Evolutionary conservation across 371 early-diverging fungal genomes (phyloP), one percentile per base, ranked within the genome.

Genomic region (Mortierella sp.): DNA sequence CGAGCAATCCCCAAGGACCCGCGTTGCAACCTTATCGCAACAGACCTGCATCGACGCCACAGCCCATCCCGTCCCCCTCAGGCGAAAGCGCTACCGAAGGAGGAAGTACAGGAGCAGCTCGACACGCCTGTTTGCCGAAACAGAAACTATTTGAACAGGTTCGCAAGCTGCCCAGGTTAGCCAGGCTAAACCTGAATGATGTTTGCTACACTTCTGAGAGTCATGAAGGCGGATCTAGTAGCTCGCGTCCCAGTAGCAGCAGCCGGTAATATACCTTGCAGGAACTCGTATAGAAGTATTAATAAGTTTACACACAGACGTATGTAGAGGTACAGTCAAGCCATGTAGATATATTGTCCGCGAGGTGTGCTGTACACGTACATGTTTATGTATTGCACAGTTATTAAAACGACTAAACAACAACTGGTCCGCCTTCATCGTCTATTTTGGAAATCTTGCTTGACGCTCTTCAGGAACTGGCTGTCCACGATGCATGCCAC

Each of bases 401-500:
- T 24, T n/a, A n/a, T n/a, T n/a, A n/a, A n/a, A n/a, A n/a, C n/a
- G n/a, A n/a, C n/a, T n/a, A n/a, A n/a, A n/a, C n/a, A n/a, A n/a
- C n/a, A n/a, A n/a, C n/a, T n/a, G n/a, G n/a, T 26, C 26, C 2
- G 1, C 26, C 26, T 27, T 14, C 27, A 26, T 15, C 26, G 21
- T 26, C 15, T 19, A 12, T 30, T 15, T 2, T 31, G 9, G 30
- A 79, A 79, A 1, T 79, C 80, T 19, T 59, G 44, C 66, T 80
- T 83, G 27, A 85, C 80, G 3, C 39, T 34, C 48, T 66, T 44
- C 73, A 81, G 72, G 30, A 86, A 71, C 4, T 56, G 61, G 1
- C 42, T 12, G 47, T 80, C 79, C 23, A 63, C 24, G 31, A 83
- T 64, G 47, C 81, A 71, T 11, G 80, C 81, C 26, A 82, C 46